Percentiles rank a stretch among this genome's conserved stretches.
phyloP scores from a whole-genome alignment of 1,284 basidiomycete species.

The Moesziomyces parantarcticus region DNA sequence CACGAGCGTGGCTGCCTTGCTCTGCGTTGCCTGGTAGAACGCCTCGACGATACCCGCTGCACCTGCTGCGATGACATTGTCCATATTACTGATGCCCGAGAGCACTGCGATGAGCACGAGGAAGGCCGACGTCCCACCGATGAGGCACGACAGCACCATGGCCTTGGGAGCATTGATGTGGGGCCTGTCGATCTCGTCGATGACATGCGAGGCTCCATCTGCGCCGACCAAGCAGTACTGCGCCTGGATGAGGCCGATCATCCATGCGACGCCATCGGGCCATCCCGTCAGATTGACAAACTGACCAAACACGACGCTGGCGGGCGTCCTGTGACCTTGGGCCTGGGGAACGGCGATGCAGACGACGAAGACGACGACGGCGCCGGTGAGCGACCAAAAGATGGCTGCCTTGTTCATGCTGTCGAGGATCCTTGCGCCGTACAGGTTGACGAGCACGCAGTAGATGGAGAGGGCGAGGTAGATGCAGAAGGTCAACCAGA shows the following conservation, averaged over 20 bases:
- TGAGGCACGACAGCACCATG: conserved; percentile 41
- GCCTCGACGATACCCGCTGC: conserved; percentile 31
- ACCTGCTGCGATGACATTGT: conserved; percentile 26
- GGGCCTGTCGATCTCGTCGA: conserved; percentile 44
- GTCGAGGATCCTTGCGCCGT: conserved; percentile 25
- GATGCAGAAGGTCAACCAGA: conserved; percentile 29
- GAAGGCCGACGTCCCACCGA: conserved; percentile 34
- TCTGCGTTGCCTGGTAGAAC: conserved; percentile 26
- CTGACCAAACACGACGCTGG: conserved; percentile 41
- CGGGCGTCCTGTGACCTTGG: conserved; percentile 17
- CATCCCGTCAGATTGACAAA: conserved; percentile 48
- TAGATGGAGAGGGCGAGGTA: conserved; percentile 33
- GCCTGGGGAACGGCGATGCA: conserved; percentile 30
- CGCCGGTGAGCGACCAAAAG: conserved; percentile 23
- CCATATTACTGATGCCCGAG: conserved; percentile 29
- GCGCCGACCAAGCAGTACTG: conserved; percentile 45
- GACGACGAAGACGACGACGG: conserved; percentile 33
- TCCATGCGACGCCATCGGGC: conserved; percentile 46
- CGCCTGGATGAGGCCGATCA: conserved; percentile 45
- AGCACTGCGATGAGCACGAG: conserved; percentile 38
- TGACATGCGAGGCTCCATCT: conserved; percentile 43
- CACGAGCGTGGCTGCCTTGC: conserved; percentile 18
- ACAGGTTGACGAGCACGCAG: conserved; percentile 41
- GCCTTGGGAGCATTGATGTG: conserved; percentile 46
- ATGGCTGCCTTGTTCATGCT: conserved; percentile 37